Evolutionary conservation across 2,329 filamentous ascomycete genomes (phyloP), one percentile per base, ranked within the genome.

Genomic region (Aspergillus chevalieri): DNA sequence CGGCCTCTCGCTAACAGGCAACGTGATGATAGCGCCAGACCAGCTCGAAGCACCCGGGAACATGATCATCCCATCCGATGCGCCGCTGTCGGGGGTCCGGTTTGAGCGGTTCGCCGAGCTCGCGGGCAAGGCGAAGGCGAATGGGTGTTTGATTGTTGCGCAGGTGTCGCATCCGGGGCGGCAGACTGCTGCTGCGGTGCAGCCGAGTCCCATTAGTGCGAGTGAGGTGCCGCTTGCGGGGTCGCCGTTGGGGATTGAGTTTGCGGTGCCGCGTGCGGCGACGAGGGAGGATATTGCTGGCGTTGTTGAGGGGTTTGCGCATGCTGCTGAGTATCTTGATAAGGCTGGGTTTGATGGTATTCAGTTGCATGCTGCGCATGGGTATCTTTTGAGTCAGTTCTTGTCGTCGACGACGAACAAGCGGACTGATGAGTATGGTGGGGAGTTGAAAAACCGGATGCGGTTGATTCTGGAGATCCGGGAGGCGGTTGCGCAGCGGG

Each of bases 311-410:
- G 69, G 74, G 39, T 84, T 82, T 47, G 75, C 73, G 0, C 59
- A 65, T 6, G 74, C 69, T 6, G 80, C 81, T 0, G 67, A 68
- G 10, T 57, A 80, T 3, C 61, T 66, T 4, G 64, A 64, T 4
- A 64, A 73, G 19, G 62, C 66, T 12, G 89, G 89, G 1, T 80
- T 89, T 47, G 89, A 94, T 62, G 79, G 83, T 6, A 84, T 93
- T 53, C 88, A 93, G 65, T 81, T 93, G 44, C 88, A 93, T 72
- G 79, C 77, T 56, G 88, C 87, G 0, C 87, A 92, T 63, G 87
- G 88, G 1, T 92, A 91, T 63, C 77, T 93, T 0, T 70, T 92
- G 1, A 82, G 84, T 57, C 70, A 74, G 1, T 92, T 92, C 73
- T 53, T 90, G 3, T 83, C 80, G 1, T 84, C 87, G 0, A 78